Evolutionary conservation across 75 land plant species (phyloP), one percentile per base, ranked within the genome.

Genomic region (Sequoiadendron giganteum): DNA sequence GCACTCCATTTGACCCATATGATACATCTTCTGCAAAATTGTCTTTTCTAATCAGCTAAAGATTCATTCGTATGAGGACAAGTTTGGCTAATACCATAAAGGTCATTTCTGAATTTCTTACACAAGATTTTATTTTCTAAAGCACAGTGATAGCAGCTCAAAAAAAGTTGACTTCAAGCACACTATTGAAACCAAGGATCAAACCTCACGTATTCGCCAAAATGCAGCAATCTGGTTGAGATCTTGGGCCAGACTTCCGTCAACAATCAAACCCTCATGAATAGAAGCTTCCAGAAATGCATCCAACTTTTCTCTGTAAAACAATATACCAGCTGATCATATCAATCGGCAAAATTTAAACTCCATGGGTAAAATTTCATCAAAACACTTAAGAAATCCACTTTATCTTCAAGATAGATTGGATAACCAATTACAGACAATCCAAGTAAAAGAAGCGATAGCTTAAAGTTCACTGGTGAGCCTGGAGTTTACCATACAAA

Each of bases 141-240:
- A 18, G 32, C 8, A 45, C 7, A 85, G 86, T 85, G 40, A 54
- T 52, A 5, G 65, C 28, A 85, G 28, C 65, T 34, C 36, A 18
- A 54, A 43, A n/a, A 55, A 36, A 85, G 10, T 82, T 40, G 3
- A 54, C n/a, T 10, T 34, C 65, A 55, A 54, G 19, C 9, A 34
- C 14, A 18, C 18, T 55, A 49, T 55, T 34, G 25, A 85, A 16
- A 28, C n/a, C 48, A 82, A 36, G 52, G 13, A 52, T 34, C 88
- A 18, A 87, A 97, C 99, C 97, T 98, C 99, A 55, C 99, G 95
- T 73, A 98, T 92, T 39, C 89, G 92, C 99, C 99, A 98, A 90
- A 98, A 97, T 32, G 94, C 91, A 54, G 95, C 91, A 86, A 93
- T 90, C 92, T 98, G 99, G 75, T 93, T 96, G 70, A 90, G 90